These are phyloP conservation scores for Filobasidium uniguttulatum DNA, from an alignment of 1,284 basidiomycete species.

Conservation along the genomic window DNA sequence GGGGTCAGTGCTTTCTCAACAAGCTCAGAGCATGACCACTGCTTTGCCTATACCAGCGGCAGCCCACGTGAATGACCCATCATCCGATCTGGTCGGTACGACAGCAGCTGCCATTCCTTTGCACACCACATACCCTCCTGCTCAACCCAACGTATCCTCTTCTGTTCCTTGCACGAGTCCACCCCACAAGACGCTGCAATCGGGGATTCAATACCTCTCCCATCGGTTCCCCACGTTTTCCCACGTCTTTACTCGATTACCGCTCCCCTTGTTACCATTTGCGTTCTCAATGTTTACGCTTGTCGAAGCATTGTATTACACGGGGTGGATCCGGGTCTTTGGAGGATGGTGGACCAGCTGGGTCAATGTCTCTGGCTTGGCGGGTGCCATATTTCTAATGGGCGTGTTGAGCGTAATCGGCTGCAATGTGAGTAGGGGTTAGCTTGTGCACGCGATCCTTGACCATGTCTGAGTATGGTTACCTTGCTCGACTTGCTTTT, in stretches of 20 bases:
- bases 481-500: neutral
- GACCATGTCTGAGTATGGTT: constrained; percentile 1
- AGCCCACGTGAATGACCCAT: no score
- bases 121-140: no score
- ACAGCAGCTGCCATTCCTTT: no score
- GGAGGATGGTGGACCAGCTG: constrained; percentile 53
- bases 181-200: constrained; percentile 1
- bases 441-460: neutral
- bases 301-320: constrained; percentile 65
- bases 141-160: no score
- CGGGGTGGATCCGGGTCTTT: constrained; percentile 87
- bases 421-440: constrained; percentile 51
- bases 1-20: no score
- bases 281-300: constrained; percentile 93
- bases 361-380: constrained; percentile 36
- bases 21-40: no score
- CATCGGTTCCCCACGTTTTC: constrained; percentile 57
- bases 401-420: constrained; percentile 50
- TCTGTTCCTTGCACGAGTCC: no score
- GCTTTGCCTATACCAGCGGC: no score
- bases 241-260: constrained; percentile 48
- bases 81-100: no score
- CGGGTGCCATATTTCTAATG: constrained; percentile 41
- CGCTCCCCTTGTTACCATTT: constrained; percentile 56
- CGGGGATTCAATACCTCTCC: no score